Base-by-base conservation (phyloP, 768 basidiomycete genomes). In the Boletus coccyginus region DNA sequence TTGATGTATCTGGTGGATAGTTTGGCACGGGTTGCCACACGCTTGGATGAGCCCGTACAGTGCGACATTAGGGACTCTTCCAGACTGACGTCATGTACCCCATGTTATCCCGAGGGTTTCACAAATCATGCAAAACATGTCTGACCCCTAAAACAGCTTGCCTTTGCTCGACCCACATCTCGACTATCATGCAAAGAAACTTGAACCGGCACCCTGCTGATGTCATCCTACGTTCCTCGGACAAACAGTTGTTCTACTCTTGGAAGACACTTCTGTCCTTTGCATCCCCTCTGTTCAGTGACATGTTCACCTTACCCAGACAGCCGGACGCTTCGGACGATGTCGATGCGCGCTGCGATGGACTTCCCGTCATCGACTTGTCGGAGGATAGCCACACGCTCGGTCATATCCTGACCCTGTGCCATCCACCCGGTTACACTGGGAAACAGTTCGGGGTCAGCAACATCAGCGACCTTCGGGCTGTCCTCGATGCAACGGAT, bases 211-310 rank as follows among this genome's bases (percentile, higher is more conserved):
- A 46, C 14, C 5, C 54, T 16, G n/a, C 57, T 2, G 65, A 65
- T 43, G 12, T 64, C 17, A 27, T 61, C 31, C 54, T 66, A 14
- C 56, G 62, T 14, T 57, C 58, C 16, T 58, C 65, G 14, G 58
- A 64, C 38, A 32, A 35, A 17, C 3, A 21, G 4, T 27, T n/a
- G 3, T 56, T 60, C 33, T 7, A 44, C 1, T 50, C 58, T 6
- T 64, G 54, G 61, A 64, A 58, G 17, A 33, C 29, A 0, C 5
- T 61, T 3, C 19, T 61, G 9, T 55, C 53, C 16, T 32, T 63
- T 0, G 46, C 54, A 5, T 66, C 65, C 3, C 45, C 64, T 0
- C 32, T 65, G 0, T 65, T 66, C 46, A 19, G 21, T 3, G 50
- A 43, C 32, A 60, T 64, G 65, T 58, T 63, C 49, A 33, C 47